Evolutionary conservation across 148 eudicot genomes (phyloP), one percentile per base, ranked within the genome.

Genomic region (Simmondsia chinensis): DNA sequence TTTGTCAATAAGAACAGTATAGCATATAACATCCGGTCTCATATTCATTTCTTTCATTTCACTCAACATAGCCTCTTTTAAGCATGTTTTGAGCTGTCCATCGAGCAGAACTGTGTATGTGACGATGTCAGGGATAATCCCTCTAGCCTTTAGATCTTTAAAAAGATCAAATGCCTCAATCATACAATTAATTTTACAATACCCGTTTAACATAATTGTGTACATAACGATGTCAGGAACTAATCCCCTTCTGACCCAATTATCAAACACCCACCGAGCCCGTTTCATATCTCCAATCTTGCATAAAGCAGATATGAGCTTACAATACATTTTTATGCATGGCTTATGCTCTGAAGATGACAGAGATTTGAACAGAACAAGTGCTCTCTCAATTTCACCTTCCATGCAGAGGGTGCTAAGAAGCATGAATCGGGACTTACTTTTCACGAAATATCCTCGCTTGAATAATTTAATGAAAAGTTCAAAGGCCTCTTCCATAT

Each of bases 151-250:
- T 88, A 83, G 79, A 52, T 60, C 64, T n/a, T 54, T 24, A n/a
- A 76, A 74, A 56, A 83, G 79, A 39, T 41, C 57, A 49, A n/a
- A 20, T 35, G 88, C 94, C 37, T 69, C 57, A 14, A 15, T 13
- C 54, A 76, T 18, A 36, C 30, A 13, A 54, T 76, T 73, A 13
- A 20, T 58, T 50, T 52, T 69, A 56, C 76, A 74, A 45, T 76
- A 83, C 8, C 94, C 88, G 43, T 76, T 58, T 33, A 83, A 45
- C 88, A 84, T 71, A 17, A 69, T 77, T 14, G 85, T 84, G 74
- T 80, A 80, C 42, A 61, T 74, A 43, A 71, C 50, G 20, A 64
- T 54, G 67, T 84, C 94, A 11, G 85, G 80, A 30, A 13, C 30
- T 19, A 66, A 46, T 8, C 85, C 80, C 46, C 56, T 56, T 27